phyloP scores from a whole-genome alignment of 345 rosid species.

The Eucalyptus curtisii region DNA sequence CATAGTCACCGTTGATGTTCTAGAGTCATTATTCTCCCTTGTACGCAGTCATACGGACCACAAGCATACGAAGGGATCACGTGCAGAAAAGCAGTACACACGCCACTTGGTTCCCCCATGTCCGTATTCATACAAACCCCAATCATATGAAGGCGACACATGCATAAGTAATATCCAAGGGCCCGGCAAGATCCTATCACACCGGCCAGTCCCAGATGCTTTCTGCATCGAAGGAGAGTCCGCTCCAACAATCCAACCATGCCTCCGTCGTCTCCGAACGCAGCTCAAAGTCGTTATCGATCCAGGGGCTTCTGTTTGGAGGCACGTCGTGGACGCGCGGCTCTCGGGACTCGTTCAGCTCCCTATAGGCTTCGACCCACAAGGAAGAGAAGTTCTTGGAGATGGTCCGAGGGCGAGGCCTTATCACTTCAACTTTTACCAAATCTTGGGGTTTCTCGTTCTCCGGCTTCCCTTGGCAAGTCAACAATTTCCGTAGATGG shows the following conservation, averaged over 20 bases:
- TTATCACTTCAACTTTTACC: background rate
- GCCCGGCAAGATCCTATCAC: background rate
- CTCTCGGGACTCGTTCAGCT: background rate
- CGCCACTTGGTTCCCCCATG: background rate
- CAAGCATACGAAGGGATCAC: background rate
- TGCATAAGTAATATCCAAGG: background rate
- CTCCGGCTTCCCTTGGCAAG: background rate
- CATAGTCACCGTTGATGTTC: background rate
- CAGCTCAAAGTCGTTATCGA: background rate
- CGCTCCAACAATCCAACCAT: background rate
- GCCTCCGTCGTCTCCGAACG: background rate
- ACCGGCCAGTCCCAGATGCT: background rate
- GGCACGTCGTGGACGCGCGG: background rate
- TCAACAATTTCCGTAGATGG: background rate
- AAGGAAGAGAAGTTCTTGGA: background rate
- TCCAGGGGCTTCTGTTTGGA: background rate
- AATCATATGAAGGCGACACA: background rate
- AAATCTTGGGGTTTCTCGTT: background rate
- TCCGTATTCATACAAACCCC: background rate
- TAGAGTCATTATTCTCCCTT: background rate
- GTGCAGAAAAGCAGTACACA: background rate
- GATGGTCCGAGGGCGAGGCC: slow-evolving; percentile 10
- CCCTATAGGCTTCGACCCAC: background rate
- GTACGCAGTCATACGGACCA: background rate
- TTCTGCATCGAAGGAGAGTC: background rate